phyloP scores from a whole-genome alignment of 495 filamentous ascomycete genomes.

The Echria macrotheca region DNA sequence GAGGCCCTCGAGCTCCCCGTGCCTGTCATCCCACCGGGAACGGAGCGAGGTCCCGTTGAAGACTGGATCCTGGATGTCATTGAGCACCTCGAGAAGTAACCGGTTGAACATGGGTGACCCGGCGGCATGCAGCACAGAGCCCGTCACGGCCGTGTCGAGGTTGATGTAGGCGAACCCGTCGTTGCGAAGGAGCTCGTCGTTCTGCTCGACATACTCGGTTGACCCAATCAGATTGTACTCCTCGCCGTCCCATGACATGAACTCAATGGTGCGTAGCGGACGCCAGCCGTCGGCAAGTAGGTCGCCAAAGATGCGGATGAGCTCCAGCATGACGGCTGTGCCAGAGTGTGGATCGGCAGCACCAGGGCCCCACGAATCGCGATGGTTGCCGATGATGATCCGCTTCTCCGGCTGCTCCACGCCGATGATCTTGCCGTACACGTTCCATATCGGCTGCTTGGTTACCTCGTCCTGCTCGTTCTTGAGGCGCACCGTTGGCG shows the following conservation, averaged over 20 bases:
- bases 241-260: conserved; percentile 90
- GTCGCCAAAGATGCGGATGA: conserved; percentile 76
- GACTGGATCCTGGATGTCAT: conserved; percentile 65
- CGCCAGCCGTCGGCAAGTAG: conserved; percentile 73
- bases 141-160: conserved; percentile 78
- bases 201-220: conserved; percentile 92
- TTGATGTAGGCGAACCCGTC: conserved; percentile 86
- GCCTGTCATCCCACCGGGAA: conserved; percentile 66
- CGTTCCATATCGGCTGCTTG: conserved; percentile 82
- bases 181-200: conserved; percentile 66
- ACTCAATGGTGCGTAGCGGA: conserved; percentile 87
- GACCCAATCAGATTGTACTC: conserved; percentile 94
- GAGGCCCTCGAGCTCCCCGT: conserved; percentile 59
- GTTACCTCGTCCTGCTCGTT: conserved; percentile 84
- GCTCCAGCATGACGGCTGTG: conserved; percentile 84
- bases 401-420: conserved; percentile 77
- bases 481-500: conserved; percentile 74
- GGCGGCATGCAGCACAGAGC: conserved; percentile 64
- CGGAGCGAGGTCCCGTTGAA: conserved; percentile 73
- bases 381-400: conserved; percentile 88
- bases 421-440: conserved; percentile 76
- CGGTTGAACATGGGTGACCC: conserved; percentile 74
- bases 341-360: conserved; percentile 81
- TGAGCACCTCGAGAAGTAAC: conserved; percentile 64
- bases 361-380: conserved; percentile 89